Evolutionary conservation across 176 grass and related monocot genomes (phyloP), one percentile per base, ranked within the genome.

Genomic region (Themeda triandra): DNA sequence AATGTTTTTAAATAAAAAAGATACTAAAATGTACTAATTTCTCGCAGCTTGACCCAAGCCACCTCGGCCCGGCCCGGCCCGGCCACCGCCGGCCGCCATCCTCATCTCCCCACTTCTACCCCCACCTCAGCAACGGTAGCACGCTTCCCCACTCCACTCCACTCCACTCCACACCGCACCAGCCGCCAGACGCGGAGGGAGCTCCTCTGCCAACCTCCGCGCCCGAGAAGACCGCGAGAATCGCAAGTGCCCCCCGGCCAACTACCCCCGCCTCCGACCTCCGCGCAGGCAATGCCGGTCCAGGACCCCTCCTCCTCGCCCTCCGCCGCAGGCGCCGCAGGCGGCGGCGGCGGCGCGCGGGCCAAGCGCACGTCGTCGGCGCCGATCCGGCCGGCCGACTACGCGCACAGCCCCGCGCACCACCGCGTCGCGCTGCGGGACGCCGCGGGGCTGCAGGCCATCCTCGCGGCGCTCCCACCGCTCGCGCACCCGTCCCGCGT

Each of bases 401-500:
- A 95, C 85, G 73, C 91, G 36, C 92, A 98, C 74, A 95, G 92
- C 77, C 91, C 88, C 2, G 80, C 89, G 6, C 95, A 98, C 80
- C 71, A 95, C 83, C 82, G 86, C 60, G 83, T 98, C 13, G 87
- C 89, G 31, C 63, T 87, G 41, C 89, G 91, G 15, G 93, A 98
- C 79, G 66, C 84, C 39, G 65, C 84, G 11, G 88, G 86, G 23
- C 70, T 98, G 45, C 33, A 66, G 3, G 66, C 82, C 30, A 84
- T 98, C 36, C 88, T 98, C 23, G 31, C 87, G 3, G 69, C 80
- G 18, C 91, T 98, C 13, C 92, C 95, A 19, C 66, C 72, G 27
- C 95, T 98, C 30, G 83, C 87, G 8, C 95, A 98, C 73, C 95
- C 92, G 19, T 90, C 91, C 21, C 59, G 80, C 45, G 85, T 98